These are phyloP conservation scores for Teunomyces barrocoloradensis DNA, from an alignment of 805 yeast genomes.

Conservation along the genomic window DNA sequence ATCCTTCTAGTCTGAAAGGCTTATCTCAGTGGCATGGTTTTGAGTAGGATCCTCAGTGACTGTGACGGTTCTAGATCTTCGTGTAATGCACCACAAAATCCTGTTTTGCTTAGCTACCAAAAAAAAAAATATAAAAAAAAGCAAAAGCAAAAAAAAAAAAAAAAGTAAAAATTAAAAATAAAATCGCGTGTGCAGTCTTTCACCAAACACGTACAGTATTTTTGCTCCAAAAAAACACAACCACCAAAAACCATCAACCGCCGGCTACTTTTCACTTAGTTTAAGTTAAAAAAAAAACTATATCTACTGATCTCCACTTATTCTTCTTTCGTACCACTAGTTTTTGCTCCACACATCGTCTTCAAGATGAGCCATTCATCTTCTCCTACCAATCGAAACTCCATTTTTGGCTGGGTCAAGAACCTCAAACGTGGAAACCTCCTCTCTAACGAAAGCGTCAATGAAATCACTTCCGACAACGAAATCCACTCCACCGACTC, in stretches of 20 bases:
- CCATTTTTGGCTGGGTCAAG: conserved; percentile 46
- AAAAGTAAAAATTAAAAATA: not conserved
- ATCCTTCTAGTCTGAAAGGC: too few relatives aligned
- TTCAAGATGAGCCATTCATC: conserved; percentile 33
- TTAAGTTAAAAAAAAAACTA: not conserved
- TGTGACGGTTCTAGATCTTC: not conserved
- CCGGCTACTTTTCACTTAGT: not conserved
- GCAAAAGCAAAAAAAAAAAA: not conserved
- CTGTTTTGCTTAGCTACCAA: not conserved
- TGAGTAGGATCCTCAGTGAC: not conserved
- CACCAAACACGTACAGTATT: not conserved
- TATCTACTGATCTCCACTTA: not conserved
- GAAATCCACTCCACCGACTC: conserved; percentile 15
- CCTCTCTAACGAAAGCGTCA: conserved; percentile 36
- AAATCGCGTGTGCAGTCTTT: not conserved
- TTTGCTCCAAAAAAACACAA: not conserved
- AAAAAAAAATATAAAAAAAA: not conserved
- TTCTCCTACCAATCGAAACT: conserved; percentile 38
- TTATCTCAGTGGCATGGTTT: too few relatives aligned
- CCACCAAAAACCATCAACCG: not conserved
- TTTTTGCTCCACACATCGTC: not conserved
- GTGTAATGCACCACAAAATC: not conserved
- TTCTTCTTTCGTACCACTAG: not conserved
- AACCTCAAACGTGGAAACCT: conserved; percentile 37
- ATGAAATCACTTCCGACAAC: conserved; percentile 26